Percentiles rank a stretch among this genome's conserved stretches.
Conservation (phyloP, 2,329 filamentous ascomycete genomes). For the Cordyceps sp. region DNA sequence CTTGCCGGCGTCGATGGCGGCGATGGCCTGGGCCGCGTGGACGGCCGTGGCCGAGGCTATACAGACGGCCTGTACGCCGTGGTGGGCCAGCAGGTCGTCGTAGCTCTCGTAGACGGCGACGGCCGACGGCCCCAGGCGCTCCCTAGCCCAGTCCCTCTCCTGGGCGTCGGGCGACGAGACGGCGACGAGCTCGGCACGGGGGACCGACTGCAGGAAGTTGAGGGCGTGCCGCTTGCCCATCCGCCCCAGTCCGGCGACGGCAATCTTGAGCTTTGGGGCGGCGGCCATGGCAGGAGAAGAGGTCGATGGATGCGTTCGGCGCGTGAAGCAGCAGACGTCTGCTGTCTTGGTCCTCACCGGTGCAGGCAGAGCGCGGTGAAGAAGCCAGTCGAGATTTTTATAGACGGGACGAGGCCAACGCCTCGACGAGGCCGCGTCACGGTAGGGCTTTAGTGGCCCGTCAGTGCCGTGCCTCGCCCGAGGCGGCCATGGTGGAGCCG, state of each 20-base stretch:
- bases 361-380: too few species aligned
- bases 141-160: constrained; percentile 26
- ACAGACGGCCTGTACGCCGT: constrained; percentile 22
- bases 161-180: constrained; percentile 27
- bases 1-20: constrained; percentile 33
- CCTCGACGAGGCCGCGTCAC: too few species aligned
- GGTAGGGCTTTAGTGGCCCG: too few species aligned
- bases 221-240: constrained; percentile 35
- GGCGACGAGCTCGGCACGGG: constrained; percentile 30
- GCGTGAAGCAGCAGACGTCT: too few species aligned
- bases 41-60: constrained; percentile 27
- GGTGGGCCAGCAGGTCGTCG: constrained; percentile 25
- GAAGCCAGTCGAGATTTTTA: too few species aligned
- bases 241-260: constrained; percentile 30
- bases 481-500: too few species aligned
- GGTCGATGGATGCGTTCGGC: too few species aligned
- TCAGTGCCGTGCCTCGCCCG: too few species aligned
- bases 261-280: constrained; percentile 21
- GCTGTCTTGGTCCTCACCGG: too few species aligned
- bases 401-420: too few species aligned
- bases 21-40: constrained; percentile 39
- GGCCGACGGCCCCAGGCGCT: constrained; percentile 24
- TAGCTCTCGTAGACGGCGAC: constrained; percentile 27
- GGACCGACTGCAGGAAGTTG: constrained; percentile 26
- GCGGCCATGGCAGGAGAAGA: constrained; percentile 7